Percentiles rank a stretch among this genome's conserved stretches.
Conservation (phyloP, 176 grass and related monocot species). For the Calamus simplicifolius region DNA sequence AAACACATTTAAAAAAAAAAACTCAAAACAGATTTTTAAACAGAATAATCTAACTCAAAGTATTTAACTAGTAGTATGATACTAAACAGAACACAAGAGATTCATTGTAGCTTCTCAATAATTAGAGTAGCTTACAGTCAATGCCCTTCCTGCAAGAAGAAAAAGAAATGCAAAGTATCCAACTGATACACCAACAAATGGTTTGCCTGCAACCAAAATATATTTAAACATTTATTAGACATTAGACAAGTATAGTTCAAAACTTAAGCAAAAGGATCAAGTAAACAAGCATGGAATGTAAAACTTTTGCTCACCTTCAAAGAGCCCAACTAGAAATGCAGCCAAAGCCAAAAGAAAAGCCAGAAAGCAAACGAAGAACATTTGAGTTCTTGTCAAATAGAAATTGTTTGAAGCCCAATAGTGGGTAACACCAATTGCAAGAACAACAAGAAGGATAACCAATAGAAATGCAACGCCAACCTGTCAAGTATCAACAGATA, state of each 20-base stretch:
- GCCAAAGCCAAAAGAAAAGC: conserved; percentile 85
- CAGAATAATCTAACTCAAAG: background rate
- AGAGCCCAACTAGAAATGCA: conserved; percentile 90
- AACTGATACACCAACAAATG: conserved; percentile 95
- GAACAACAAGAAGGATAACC: conserved; percentile 71
- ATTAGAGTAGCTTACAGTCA: conserved; percentile 71
- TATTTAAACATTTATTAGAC: conserved; percentile 6
- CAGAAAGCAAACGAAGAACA: conserved; percentile 84
- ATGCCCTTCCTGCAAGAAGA: conserved; percentile 93
- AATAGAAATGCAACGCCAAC: conserved; percentile 92
- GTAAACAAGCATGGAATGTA: background rate
- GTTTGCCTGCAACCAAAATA: conserved; percentile 45
- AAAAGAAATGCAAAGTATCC: conserved; percentile 99
- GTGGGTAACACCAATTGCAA: conserved; percentile 90
- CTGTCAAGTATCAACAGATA: conserved; percentile 26
- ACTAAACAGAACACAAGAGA: no score
- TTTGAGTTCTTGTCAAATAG: conserved; percentile 95
- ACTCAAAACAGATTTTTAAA: conserved; percentile 22
- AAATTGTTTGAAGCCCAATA: conserved; percentile 99
- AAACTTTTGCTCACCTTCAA: conserved; percentile 54
- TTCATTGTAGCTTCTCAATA: no score
- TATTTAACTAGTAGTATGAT: no score
- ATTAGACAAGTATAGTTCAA: conserved; percentile 1
- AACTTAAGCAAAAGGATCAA: conserved; percentile 6
- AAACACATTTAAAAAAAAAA: background rate